phyloP scores from a whole-genome alignment of 495 filamentous ascomycete species.

The Halenospora varia region DNA sequence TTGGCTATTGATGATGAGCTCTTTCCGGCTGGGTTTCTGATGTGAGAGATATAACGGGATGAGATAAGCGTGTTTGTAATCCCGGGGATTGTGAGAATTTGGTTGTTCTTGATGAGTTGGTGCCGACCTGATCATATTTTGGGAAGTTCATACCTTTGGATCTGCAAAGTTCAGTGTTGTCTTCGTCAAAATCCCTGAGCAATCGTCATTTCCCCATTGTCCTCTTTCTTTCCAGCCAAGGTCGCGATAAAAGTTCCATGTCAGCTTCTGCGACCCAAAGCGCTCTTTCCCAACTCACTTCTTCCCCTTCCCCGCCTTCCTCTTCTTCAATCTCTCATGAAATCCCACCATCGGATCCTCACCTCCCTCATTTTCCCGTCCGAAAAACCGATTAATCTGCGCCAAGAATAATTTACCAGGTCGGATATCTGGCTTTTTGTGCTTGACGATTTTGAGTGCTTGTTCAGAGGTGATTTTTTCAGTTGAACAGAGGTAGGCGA shows the following conservation, averaged over 20 bases:
- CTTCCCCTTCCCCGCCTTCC: neutral
- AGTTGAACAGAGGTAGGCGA: neutral
- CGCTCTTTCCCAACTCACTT: neutral
- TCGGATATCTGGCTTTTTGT: neutral
- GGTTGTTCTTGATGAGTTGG: neutral
- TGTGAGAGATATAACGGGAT: neutral
- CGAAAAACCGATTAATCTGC: conserved; percentile 2
- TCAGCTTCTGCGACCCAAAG: neutral
- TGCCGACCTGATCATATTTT: neutral
- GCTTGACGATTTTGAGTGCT: neutral
- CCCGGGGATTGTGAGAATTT: neutral
- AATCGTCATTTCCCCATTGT: neutral
- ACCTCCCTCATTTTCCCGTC: neutral
- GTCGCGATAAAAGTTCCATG: neutral
- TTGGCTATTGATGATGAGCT: neutral
- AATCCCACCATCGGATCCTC: neutral
- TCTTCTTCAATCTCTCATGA: neutral
- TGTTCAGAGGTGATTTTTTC: neutral
- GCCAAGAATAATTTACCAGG: neutral
- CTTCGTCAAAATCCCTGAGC: neutral
- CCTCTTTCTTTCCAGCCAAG: neutral
- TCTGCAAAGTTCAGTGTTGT: neutral
- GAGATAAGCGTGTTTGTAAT: neutral
- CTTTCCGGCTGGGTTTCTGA: neutral
- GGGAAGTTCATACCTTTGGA: neutral